Base-by-base conservation (phyloP, 441 rosid genomes). In the Capsella rubella region DNA sequence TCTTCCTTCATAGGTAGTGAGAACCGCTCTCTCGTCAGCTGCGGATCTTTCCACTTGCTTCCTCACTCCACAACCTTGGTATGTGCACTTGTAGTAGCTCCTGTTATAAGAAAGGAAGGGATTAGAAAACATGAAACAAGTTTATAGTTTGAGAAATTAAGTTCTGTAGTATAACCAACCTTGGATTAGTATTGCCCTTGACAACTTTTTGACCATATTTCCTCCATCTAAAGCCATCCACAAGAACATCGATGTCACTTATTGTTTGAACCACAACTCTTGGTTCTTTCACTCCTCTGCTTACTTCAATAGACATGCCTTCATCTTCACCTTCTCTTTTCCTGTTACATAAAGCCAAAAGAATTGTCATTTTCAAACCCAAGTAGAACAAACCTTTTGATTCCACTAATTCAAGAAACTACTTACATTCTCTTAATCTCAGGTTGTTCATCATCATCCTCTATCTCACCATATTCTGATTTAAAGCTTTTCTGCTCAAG, bases 141-240 rank as follows among this genome's bases (percentile, higher is more conserved):
- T 32, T 32, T 0, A 1, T 7, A 2, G 12, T 14, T 1, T 8
- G 8, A 71, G 51, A 40, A 52, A 4, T 34, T 16, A 11, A 45
- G 13, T 25, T 57, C 47, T 16, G 31, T 21, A 21, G 12, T 47
- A 14, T 29, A 72, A 95, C 92, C 96, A 52, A 95, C 99, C 98
- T 87, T 49, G 99, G 99, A 81, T 95, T 93, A 35, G 98, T 97
- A 69, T 95, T 95, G 40, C 99, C 98, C 64, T 95, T 95, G 64
- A 93, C 98, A 14, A 90, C 98, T 84, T 93, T 95, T 81, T 95
- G 99, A 65, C 99, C 98, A 79, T 93, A 95, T 72, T 92, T 95
- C 74, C 99, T 92, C 99, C 97, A 90, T 76, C 93, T 90, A 67
- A 88, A 95, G 3, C 99, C 99, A 89, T 95, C 99, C 61, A 90